Evolutionary conservation across 2,329 filamentous ascomycete species (phyloP), one percentile per base, ranked within the genome.

Genomic region (Alternaria ventricosa): DNA sequence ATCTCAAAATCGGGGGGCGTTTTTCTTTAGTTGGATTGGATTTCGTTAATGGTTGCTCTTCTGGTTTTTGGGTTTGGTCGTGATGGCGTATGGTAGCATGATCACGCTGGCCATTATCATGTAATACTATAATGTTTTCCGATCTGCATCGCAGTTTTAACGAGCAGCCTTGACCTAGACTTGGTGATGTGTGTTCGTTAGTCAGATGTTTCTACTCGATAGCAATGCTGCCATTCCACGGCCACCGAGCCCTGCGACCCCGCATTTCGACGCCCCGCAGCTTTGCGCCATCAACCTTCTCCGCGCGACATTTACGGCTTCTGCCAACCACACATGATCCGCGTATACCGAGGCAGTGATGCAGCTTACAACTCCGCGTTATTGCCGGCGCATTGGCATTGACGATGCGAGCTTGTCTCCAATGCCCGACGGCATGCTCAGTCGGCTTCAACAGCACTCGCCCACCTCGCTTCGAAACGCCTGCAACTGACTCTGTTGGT

Each of bases 341-440:
- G 45, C 55, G 55, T 51, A 51, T 67, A 64, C 68, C 66, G 63
- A 68, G 71, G 71, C 62, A 57, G 55, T 44, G 25, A 30, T 20
- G 18, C 58, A 51, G 28, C 18, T 57, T 51, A 33, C 44, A 53
- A 59, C 51, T 64, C 61, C 58, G 66, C 58, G 44, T 50, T 66
- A 65, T 65, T 60, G 22, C 56, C 61, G 60, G 51, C n/a, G 47
- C 13, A 45, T 33, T 11, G 50, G 36, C 18, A n/a, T 36, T 28
- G 13, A 43, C 30, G 10, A 65, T 65, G 61, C 55, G 30, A 59
- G 47, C 61, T 60, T 30, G 36, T 41, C 22, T 23, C 33, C 51
- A 41, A 47, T 44, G 55, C 36, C 27, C 13, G 13, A 18, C 20
- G 33, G 60, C 43, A n/a, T 58, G 51, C 51, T 46, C 23, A 25